Conservation (phyloP, 805 yeast species). For the Candida odintsovae region DNA sequence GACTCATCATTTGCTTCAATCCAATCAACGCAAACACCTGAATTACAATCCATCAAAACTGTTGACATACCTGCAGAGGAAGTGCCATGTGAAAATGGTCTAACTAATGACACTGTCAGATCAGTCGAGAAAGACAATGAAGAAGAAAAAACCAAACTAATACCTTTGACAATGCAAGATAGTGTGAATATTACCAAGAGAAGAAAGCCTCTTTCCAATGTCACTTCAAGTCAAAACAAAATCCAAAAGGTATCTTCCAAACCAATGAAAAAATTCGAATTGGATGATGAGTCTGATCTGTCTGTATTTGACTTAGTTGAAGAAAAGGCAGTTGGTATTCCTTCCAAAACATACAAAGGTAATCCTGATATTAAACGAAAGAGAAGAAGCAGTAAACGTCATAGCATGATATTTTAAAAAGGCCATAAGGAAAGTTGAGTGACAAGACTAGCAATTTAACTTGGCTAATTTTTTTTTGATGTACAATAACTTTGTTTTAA, state of each 20-base stretch:
- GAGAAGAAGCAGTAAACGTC: slow-evolving; percentile 19
- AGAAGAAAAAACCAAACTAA: neutral
- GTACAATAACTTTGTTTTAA: too few relatives aligned
- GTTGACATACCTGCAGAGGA: neutral
- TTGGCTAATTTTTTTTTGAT: too few relatives aligned
- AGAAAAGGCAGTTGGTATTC: slow-evolving; percentile 23
- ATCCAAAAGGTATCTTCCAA: slow-evolving; percentile 7
- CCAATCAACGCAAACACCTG: neutral
- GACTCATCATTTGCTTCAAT: neutral
- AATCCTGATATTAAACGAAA: slow-evolving; percentile 16
- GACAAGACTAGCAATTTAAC: too few relatives aligned
- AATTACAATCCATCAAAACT: neutral
- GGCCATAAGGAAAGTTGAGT: too few relatives aligned
- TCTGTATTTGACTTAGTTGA: slow-evolving; percentile 26
- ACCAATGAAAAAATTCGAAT: slow-evolving; percentile 4
- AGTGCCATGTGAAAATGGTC: neutral
- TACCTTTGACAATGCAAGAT: slow-evolving; percentile 8
- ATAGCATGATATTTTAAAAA: slow-evolving; percentile 14
- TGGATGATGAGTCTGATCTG: slow-evolving; percentile 16
- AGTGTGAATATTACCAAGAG: slow-evolving; percentile 22
- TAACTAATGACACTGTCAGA: neutral
- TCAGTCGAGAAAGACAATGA: neutral
- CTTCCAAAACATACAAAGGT: slow-evolving; percentile 22
- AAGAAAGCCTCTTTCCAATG: slow-evolving; percentile 19
- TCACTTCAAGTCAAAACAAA: slow-evolving; percentile 15